Base-by-base conservation (phyloP, 257 asterid species). In the Leonotis leonurus region DNA sequence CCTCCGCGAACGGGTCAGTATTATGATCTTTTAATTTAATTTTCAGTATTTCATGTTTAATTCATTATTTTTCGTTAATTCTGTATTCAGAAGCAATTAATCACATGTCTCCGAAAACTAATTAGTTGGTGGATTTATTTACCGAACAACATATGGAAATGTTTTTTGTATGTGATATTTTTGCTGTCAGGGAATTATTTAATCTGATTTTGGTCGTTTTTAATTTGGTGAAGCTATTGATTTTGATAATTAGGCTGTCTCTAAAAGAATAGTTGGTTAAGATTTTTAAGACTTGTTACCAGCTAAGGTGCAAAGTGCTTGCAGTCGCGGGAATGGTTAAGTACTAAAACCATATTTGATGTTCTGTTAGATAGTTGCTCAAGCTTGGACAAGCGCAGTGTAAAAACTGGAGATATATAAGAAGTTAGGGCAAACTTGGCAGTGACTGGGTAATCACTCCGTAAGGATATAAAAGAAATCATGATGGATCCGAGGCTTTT, bases 1-100 rank as follows among this genome's bases (percentile, higher is more conserved):
- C 80, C 75, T 80, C 67, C 29, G 72, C 79, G 84, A 78, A 78
- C 86, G 78, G 90, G 90, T 83, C 44, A 30, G 76, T 71, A 1
- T 60, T 13, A 11, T 7, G 6, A n/a, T 27, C 24, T 48, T 20
- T 40, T 14, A 16, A 16, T 27, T 43, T 26, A 1, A 27, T n/a
- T 56, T 50, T n/a, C 20, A 52, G 44, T 43, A 17, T 48, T 17
- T 20, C 5, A 22, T 16, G 49, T 41, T 67, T 22, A 44, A 16
- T 25, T 20, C 14, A 8, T n/a, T 5, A 35, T 21, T 54, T 24
- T 14, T 40, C 16, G 48, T 13, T 46, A 12, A 17, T 36, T 60
- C 60, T 32, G 8, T 12, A 39, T 67, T 36, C 50, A 4, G 36
- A 0, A 40, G 46, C 48, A 4, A 21, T 39, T 48, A 9, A 8